Evolutionary conservation across 1,139 yeast genomes (phyloP).

Genomic region (Sugiyamaella japonica): DNA sequence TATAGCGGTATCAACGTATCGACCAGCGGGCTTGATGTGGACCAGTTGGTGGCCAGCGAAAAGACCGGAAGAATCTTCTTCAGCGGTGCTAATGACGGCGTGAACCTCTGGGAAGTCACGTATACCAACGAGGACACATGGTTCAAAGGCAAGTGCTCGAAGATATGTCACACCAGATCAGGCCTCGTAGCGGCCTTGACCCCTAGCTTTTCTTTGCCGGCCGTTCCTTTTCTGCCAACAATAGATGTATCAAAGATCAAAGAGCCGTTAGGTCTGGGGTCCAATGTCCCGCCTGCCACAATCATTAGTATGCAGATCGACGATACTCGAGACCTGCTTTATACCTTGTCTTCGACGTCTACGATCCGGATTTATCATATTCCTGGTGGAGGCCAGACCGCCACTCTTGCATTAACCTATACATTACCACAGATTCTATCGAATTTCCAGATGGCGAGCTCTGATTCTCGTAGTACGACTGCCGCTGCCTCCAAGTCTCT

Average conservation of each 20-base stretch:
- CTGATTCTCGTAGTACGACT: slow-evolving; percentile 19
- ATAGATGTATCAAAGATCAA: slow-evolving; percentile 21
- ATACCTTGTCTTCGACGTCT: slow-evolving; percentile 80
- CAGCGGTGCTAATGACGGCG: slow-evolving; percentile 73
- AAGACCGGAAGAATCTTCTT: slow-evolving; percentile 79
- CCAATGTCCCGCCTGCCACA: slow-evolving; percentile 49
- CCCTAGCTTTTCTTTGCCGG: slow-evolving; percentile 25
- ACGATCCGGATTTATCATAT: slow-evolving; percentile 78
- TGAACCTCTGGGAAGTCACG: slow-evolving; percentile 81
- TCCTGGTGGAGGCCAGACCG: slow-evolving; percentile 11
- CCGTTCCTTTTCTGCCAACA: slow-evolving; percentile 23
- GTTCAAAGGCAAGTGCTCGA: slow-evolving; percentile 81
- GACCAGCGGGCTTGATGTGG: slow-evolving; percentile 73
- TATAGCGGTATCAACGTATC: slow-evolving; percentile 84
- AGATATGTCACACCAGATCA: slow-evolving; percentile 55
- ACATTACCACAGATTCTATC: slow-evolving; percentile 36
- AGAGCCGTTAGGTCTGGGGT: slow-evolving; percentile 21
- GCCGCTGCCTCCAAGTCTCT: slow-evolving; percentile 41
- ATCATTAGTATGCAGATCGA: slow-evolving; percentile 70
- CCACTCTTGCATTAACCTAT: slow-evolving; percentile 40
- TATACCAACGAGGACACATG: slow-evolving; percentile 87
- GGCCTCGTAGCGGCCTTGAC: slow-evolving; percentile 29
- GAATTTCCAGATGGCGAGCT: slow-evolving; percentile 40
- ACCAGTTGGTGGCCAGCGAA: slow-evolving; percentile 59
- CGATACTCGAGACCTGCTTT: slow-evolving; percentile 70